Conservation (phyloP, 495 filamentous ascomycete genomes). For the Penicillium manginii region DNA sequence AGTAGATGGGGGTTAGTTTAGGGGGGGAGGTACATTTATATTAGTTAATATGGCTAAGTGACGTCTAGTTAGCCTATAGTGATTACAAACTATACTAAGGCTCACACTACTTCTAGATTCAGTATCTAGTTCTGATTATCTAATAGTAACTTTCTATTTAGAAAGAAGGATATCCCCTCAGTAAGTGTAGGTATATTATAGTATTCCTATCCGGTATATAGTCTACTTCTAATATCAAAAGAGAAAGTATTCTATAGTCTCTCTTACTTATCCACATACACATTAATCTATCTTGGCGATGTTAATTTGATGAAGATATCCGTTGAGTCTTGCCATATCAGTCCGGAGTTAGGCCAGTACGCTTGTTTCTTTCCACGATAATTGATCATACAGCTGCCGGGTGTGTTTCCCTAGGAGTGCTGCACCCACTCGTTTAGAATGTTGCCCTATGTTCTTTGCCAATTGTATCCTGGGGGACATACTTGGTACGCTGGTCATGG, state of each 20-base stretch:
- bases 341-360: too few species aligned
- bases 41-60: constrained; percentile 21
- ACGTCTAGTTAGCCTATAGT: constrained; percentile 39
- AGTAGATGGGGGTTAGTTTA: constrained; percentile 21
- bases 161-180: constrained; percentile 38
- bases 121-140: constrained; percentile 36
- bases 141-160: constrained; percentile 32
- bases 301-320: constrained; percentile 35
- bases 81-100: constrained; percentile 39
- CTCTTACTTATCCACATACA: constrained; percentile 37
- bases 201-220: constrained; percentile 32
- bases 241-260: constrained; percentile 39
- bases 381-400: too few species aligned
- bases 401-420: too few species aligned
- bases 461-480: too few species aligned
- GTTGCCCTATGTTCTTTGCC: constrained; percentile 23
- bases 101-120: constrained; percentile 37
- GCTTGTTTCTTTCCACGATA: too few species aligned
- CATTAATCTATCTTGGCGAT: constrained; percentile 25
- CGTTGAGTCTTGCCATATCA: constrained; percentile 41
- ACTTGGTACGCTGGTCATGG: too few species aligned
- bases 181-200: constrained; percentile 34
- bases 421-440: constrained; percentile 30
- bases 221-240: constrained; percentile 38
- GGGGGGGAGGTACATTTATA: constrained; percentile 13